phyloP scores from a whole-genome alignment of 2,329 filamentous ascomycete species.

The Albophoma yamanashiensis region DNA sequence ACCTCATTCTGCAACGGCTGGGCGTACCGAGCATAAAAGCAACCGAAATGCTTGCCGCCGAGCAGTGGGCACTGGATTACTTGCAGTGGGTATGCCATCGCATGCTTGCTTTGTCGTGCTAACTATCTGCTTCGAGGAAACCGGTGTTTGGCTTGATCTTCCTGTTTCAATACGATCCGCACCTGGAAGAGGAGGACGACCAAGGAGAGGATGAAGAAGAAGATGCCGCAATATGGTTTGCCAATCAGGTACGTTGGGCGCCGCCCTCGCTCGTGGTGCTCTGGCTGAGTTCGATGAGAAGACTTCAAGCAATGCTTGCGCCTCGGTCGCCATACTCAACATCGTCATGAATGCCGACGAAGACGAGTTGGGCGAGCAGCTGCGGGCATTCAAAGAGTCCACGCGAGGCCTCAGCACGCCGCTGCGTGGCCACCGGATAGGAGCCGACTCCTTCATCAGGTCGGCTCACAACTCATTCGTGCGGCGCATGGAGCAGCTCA shows the following conservation, averaged over 20 bases:
- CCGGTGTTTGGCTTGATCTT: slow-evolving; percentile 84
- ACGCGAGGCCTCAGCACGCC: slow-evolving; percentile 60
- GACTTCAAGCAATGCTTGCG: slow-evolving; percentile 78
- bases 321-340: slow-evolving; percentile 84
- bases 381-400: slow-evolving; percentile 61
- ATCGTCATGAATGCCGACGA: slow-evolving; percentile 76
- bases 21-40: slow-evolving; percentile 65
- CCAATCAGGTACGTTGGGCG: slow-evolving; percentile 59
- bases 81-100: slow-evolving; percentile 40
- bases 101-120: neutral
- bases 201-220: slow-evolving; percentile 33
- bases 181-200: slow-evolving; percentile 30
- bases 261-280: neutral
- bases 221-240: slow-evolving; percentile 65
- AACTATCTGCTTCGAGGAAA: slow-evolving; percentile 33
- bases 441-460: slow-evolving; percentile 66
- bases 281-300: slow-evolving; percentile 20
- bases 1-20: slow-evolving; percentile 68
- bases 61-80: slow-evolving; percentile 50
- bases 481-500: slow-evolving; percentile 64
- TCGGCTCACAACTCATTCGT: slow-evolving; percentile 83
- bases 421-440: slow-evolving; percentile 65
- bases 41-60: slow-evolving; percentile 65
- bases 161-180: slow-evolving; percentile 59
- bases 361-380: slow-evolving; percentile 57